Percentiles rank a stretch among this genome's conserved stretches.
phyloP scores from a whole-genome alignment of 2,329 filamentous ascomycete genomes.

The Teratosphaeria zuluensis region DNA sequence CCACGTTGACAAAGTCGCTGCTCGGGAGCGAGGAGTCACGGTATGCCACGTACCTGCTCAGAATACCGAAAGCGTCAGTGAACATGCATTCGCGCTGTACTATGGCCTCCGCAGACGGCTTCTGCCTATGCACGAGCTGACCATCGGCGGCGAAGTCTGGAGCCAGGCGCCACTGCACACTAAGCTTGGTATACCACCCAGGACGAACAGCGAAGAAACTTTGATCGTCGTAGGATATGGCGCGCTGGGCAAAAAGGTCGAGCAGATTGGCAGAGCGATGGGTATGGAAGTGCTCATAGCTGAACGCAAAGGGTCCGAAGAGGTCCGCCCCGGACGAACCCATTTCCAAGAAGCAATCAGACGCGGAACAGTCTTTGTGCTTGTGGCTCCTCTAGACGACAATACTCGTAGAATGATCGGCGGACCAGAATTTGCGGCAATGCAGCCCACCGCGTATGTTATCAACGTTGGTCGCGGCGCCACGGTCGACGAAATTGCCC shows the following conservation, averaged over 20 bases:
- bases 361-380: slow-evolving; percentile 29
- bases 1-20: slow-evolving; percentile 37
- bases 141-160: slow-evolving; percentile 31
- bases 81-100: slow-evolving; percentile 43
- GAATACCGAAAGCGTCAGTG: slow-evolving; percentile 38
- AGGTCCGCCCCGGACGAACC: slow-evolving; percentile 21
- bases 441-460: slow-evolving; percentile 36
- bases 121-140: slow-evolving; percentile 28
- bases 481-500: slow-evolving; percentile 41
- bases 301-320: slow-evolving; percentile 32
- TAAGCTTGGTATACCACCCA: slow-evolving; percentile 28
- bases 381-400: slow-evolving; percentile 20
- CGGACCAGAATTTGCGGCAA: slow-evolving; percentile 32
- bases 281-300: slow-evolving; percentile 42
- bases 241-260: slow-evolving; percentile 38
- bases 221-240: slow-evolving; percentile 44
- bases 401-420: slow-evolving; percentile 17
- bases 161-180: slow-evolving; percentile 24
- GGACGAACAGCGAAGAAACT: slow-evolving; percentile 40
- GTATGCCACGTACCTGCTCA: slow-evolving; percentile 39
- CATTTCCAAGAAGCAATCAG: slow-evolving; percentile 29
- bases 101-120: slow-evolving; percentile 37
- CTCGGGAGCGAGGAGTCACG: slow-evolving; percentile 33
- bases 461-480: slow-evolving; percentile 43
- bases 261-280: slow-evolving; percentile 33